phyloP scores from a whole-genome alignment of 1,284 basidiomycete species.

The Mrakiaceae sp. region DNA sequence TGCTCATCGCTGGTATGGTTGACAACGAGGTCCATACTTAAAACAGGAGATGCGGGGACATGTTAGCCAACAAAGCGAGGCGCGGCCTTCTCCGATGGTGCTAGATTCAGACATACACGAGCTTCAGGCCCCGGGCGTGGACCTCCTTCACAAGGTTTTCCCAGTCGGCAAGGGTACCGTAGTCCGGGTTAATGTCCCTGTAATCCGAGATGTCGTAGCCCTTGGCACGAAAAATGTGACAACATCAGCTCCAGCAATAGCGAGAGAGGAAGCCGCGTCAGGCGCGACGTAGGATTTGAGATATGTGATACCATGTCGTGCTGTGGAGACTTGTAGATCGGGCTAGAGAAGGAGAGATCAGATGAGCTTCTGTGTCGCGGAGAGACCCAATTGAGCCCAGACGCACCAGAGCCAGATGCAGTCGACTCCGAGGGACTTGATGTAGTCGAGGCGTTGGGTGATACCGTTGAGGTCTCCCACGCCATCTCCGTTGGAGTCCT shows the following conservation, averaged over 20 bases:
- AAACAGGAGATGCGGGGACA: neutral
- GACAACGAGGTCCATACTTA: slow-evolving; percentile 36
- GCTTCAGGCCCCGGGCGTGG: slow-evolving; percentile 28
- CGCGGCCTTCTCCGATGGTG: too few species aligned
- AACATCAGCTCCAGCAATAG: too few species aligned
- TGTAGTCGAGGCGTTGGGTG: slow-evolving; percentile 35
- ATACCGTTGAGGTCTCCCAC: slow-evolving; percentile 39
- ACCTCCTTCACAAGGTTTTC: slow-evolving; percentile 32
- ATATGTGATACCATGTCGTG: too few species aligned
- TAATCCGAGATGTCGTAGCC: slow-evolving; percentile 36
- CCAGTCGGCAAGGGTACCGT: slow-evolving; percentile 37
- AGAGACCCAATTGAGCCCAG: too few species aligned
- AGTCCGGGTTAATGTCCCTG: slow-evolving; percentile 33
- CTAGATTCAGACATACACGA: slow-evolving; percentile 22
- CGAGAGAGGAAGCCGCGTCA: too few species aligned
- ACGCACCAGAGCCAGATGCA: slow-evolving; percentile 30
- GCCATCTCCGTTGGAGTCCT: slow-evolving; percentile 34
- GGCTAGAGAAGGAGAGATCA: too few species aligned
- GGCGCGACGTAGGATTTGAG: too few species aligned
- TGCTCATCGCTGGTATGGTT: slow-evolving; percentile 37
- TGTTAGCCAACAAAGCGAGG: too few species aligned
- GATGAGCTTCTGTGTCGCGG: too few species aligned
- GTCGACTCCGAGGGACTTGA: slow-evolving; percentile 38
- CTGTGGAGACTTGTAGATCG: too few species aligned
- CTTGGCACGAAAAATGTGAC: too few species aligned